A percentile compares a stretch with the other conserved stretches of the same genome.
Evolutionary conservation across 2,329 filamentous ascomycete species (phyloP).

Genomic region (Trichoderma guizhouense): DNA sequence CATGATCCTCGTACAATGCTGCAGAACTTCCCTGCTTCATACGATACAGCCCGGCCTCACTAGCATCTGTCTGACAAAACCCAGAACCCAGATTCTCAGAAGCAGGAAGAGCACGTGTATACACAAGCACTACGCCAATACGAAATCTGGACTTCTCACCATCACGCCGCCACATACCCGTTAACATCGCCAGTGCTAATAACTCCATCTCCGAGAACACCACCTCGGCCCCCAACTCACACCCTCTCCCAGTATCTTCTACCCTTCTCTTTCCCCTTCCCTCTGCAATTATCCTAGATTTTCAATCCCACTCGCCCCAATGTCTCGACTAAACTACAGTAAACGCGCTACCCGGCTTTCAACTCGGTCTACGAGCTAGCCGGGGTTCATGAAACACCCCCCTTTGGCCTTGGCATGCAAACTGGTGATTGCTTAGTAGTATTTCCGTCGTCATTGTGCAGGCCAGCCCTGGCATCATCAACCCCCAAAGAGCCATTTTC

Average conservation of each 20-base stretch:
- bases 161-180: background rate
- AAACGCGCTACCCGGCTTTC: background rate
- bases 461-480: background rate
- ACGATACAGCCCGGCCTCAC: background rate
- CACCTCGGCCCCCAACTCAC: background rate
- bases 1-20: background rate
- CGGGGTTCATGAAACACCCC: constrained; percentile 13
- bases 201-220: background rate
- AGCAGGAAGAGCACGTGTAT: background rate
- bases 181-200: background rate
- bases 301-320: background rate
- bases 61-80: background rate
- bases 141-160: background rate
- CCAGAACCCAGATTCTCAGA: background rate
- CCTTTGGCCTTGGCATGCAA: constrained; percentile 3
- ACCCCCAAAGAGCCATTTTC: background rate
- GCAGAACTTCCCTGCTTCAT: background rate
- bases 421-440: background rate
- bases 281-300: background rate
- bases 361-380: background rate
- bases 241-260: background rate
- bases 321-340: background rate
- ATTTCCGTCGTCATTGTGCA: background rate
- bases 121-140: background rate
- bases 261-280: background rate